Base-by-base conservation (phyloP, 257 asterid genomes). In the Cynanchum wilfordii region DNA sequence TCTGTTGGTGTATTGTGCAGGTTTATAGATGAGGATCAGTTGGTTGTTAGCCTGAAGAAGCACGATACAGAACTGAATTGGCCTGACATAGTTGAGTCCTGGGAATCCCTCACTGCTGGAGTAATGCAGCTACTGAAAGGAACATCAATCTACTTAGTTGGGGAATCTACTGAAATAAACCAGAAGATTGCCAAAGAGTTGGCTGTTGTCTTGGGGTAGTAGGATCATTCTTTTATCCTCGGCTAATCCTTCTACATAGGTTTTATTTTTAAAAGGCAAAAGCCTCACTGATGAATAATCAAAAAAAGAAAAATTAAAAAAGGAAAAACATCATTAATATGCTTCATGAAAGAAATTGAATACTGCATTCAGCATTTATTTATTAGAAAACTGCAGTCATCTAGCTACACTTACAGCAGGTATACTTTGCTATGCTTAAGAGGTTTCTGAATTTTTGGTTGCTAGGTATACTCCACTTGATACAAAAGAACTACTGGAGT, bases 41-140 rank as follows among this genome's bases (percentile, higher is more conserved):
- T 94, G 77, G 96, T 91, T 24, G 88, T 94, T 69, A 91, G 77
- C 88, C 71, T 94, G 89, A 89, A 88, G 87, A 91, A 94, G 87
- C 96, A 87, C 80, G 89, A 91, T 66, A 84, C 92, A 0, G 85
- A 84, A 74, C 73, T 94, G 65, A 85, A 89, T 80, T 94, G 98
- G 97, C 98, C 97, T 13, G 98, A 94, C 84, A 88, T 94, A 60
- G 82, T 85, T 83, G 97, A 94, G 79, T 87, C 98, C 11, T 94
- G 98, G 98, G 96, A 89, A 84, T 91, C 98, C 38, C 86, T 94
- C 73, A 85, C 89, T 49, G 79, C 76, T 3, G 97, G 98, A 69
- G 85, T 91, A 57, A 16, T 59, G 45, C 90, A 89, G 79, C 91
- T 94, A 33, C 71, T 94, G 71, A 86, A 87, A 83, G 97, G 98